These are phyloP conservation scores for Pisolithus marmoratus DNA, from an alignment of 768 basidiomycete species.

Conservation along the genomic window DNA sequence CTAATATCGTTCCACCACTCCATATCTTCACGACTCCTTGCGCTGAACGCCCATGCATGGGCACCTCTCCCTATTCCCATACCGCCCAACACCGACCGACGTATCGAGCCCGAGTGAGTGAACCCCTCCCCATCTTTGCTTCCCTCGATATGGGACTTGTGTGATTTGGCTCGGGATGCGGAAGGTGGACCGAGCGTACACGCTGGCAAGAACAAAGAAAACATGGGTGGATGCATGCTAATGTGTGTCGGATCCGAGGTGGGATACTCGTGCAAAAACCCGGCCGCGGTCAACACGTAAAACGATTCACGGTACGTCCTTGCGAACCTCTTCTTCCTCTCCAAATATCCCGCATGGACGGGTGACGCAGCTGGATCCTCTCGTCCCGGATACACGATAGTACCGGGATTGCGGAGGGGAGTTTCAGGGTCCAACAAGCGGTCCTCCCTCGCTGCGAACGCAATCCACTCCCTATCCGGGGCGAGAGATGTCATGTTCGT, in stretches of 20 bases:
- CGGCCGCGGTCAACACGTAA: slow-evolving; percentile 91
- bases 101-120: slow-evolving; percentile 31
- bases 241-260: slow-evolving; percentile 62
- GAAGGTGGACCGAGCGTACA: slow-evolving; percentile 95
- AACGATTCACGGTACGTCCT: slow-evolving; percentile 79
- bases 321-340: slow-evolving; percentile 95
- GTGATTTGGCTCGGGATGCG: slow-evolving; percentile 53
- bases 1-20: slow-evolving; percentile 99
- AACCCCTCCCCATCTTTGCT: slow-evolving; percentile 71
- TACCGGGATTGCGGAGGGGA: slow-evolving; percentile 72
- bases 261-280: slow-evolving; percentile 90
- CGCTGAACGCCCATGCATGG: slow-evolving; percentile 86
- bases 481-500: slow-evolving; percentile 71
- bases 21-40: slow-evolving; percentile 90
- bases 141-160: slow-evolving; percentile 98
- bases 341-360: slow-evolving; percentile 85
- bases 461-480: slow-evolving; percentile 92
- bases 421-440: slow-evolving; percentile 97
- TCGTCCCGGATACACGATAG: slow-evolving; percentile 83
- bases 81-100: slow-evolving; percentile 38
- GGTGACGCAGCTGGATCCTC: slow-evolving; percentile 82
- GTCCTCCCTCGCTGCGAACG: slow-evolving; percentile 88
- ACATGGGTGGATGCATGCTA: slow-evolving; percentile 56
- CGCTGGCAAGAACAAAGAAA: slow-evolving; percentile 86
- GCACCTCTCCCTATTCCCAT: slow-evolving; percentile 35